Conservation (phyloP, 2,329 filamentous ascomycete genomes). For the Tolypocladium tropicale region DNA sequence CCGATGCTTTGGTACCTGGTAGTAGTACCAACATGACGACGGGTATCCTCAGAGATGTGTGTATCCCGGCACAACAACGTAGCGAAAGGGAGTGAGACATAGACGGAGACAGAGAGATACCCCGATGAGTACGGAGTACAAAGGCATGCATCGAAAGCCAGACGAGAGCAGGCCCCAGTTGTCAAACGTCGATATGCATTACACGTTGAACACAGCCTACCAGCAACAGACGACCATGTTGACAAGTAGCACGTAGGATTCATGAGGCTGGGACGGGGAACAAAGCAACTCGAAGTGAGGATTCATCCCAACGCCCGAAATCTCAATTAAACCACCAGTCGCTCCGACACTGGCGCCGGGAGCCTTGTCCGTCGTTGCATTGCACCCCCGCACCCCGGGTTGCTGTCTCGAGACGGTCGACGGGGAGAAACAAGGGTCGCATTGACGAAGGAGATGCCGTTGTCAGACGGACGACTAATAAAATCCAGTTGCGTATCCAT, state of each 20-base stretch:
- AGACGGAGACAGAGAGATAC: not conserved
- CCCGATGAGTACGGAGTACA: not conserved
- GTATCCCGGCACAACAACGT: not conserved
- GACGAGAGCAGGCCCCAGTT: not conserved
- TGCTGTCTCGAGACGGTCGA: not conserved
- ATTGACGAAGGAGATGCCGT: not conserved
- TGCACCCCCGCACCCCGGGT: too few species aligned
- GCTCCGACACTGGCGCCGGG: not conserved
- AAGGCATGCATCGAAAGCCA: not conserved
- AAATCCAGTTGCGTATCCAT: not conserved
- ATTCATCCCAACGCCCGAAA: not conserved
- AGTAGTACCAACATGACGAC: constrained; percentile 3
- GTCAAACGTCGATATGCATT: not conserved
- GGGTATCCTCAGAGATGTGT: not conserved
- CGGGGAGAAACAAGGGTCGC: not conserved
- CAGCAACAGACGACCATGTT: too few species aligned
- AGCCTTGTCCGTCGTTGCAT: not conserved
- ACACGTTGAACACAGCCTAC: not conserved
- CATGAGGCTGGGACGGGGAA: not conserved
- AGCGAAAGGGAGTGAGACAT: too few species aligned
- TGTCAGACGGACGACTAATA: not conserved
- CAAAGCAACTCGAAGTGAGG: not conserved
- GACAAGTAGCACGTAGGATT: not conserved
- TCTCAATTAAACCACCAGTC: not conserved
- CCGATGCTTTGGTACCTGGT: constrained; percentile 7